Percentiles rank a stretch among this genome's conserved stretches.
These are phyloP conservation scores for Hypomyces perniciosus DNA, from an alignment of 2,329 filamentous ascomycete genomes.

Conservation along the genomic window DNA sequence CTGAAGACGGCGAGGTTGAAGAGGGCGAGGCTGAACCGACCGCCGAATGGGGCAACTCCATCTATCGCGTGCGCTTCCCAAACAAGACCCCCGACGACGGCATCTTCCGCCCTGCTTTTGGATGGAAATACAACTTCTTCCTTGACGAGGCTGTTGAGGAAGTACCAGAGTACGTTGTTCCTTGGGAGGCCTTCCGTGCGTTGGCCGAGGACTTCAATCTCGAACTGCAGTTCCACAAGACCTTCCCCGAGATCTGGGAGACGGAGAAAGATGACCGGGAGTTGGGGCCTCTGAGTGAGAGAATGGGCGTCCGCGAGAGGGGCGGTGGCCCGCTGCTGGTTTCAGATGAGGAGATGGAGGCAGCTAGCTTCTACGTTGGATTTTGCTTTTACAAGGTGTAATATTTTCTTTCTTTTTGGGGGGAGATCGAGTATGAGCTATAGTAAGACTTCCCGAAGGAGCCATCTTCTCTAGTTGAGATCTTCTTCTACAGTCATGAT, in stretches of 20 bases:
- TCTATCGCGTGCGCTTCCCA: conserved; percentile 87
- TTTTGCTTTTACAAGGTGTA: conserved; percentile 97
- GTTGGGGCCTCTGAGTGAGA: conserved; percentile 78
- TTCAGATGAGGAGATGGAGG: conserved; percentile 84
- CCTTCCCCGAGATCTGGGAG: conserved; percentile 87
- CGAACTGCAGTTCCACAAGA: conserved; percentile 88
- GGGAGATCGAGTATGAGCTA: too few species aligned
- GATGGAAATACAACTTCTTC: conserved; percentile 98
- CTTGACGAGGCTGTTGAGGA: conserved; percentile 94
- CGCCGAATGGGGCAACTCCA: conserved; percentile 86
- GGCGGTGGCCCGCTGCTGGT: conserved; percentile 63
- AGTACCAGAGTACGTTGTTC: conserved; percentile 95
- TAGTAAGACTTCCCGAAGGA: too few species aligned
- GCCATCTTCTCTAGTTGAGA: too few species aligned
- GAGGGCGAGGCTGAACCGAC: conserved; percentile 58
- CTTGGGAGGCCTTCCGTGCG: conserved; percentile 95
- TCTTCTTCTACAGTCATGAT: too few species aligned
- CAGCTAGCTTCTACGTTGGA: conserved; percentile 82
- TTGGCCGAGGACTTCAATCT: conserved; percentile 95
- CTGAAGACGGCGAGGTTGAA: conserved; percentile 44
- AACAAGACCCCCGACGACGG: conserved; percentile 78
- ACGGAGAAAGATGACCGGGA: conserved; percentile 80
- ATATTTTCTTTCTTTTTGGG: background rate
- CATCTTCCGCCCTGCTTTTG: conserved; percentile 87
- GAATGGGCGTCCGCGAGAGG: conserved; percentile 86